These are phyloP conservation scores for Chlamydomonas schloesseri DNA, from an alignment of 139 green algal genomes.

Conservation along the genomic window DNA sequence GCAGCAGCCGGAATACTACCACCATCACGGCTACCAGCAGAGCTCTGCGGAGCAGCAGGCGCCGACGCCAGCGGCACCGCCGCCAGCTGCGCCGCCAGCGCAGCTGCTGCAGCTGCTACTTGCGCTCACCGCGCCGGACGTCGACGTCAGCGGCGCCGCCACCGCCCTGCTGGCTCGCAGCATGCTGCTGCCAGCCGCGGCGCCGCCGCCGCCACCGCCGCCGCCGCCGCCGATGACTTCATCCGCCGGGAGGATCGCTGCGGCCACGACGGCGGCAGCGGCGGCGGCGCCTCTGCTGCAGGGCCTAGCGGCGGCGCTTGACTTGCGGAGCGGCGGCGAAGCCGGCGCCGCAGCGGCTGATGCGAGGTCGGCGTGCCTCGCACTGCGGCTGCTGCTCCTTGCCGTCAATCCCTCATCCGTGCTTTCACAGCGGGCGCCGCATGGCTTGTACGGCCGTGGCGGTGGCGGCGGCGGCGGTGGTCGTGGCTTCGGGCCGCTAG, in stretches of 20 bases:
- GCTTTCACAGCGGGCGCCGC: too few relatives aligned
- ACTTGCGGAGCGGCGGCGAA: neutral
- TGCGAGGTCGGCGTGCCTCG: too few relatives aligned
- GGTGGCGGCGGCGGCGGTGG: neutral
- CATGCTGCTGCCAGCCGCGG: neutral
- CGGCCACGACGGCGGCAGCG: too few relatives aligned
- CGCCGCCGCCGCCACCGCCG: too few relatives aligned
- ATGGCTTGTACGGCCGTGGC: neutral
- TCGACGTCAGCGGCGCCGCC: neutral
- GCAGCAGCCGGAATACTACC: too few relatives aligned
- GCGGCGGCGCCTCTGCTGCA: neutral
- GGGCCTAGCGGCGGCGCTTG: neutral
- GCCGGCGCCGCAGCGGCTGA: too few relatives aligned
- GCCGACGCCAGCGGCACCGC: neutral
- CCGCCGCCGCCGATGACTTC: too few relatives aligned
- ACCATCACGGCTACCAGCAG: neutral
- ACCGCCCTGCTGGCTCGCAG: neutral
- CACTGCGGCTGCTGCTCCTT: too few relatives aligned
- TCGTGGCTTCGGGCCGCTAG: neutral
- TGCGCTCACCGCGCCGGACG: neutral
- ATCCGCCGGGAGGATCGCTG: too few relatives aligned
- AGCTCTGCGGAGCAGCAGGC: neutral
- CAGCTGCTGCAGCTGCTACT: constrained; percentile 16
- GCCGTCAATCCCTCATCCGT: too few relatives aligned
- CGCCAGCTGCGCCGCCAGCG: neutral